Base-by-base conservation (phyloP, 2,329 filamentous ascomycete species). In the Ambrosiella beaveri region DNA sequence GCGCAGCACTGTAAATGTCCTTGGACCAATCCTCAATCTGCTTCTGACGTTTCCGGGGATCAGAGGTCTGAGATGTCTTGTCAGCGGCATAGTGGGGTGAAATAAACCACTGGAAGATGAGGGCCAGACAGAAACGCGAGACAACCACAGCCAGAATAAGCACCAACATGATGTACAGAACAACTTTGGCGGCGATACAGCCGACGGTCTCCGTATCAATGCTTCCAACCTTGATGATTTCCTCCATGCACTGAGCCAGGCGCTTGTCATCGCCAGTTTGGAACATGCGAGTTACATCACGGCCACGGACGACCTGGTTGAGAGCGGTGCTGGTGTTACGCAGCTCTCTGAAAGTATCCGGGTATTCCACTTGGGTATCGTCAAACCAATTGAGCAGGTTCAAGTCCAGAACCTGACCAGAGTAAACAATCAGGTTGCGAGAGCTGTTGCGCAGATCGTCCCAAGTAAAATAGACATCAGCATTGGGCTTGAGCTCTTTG, bases 1-100 rank as follows among this genome's bases (percentile, higher is more conserved):
- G 83, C 27, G 89, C 88, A 2, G 91, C 86, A 49, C 89, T 86
- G 70, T 98, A 97, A 65, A 98, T 98, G 66, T 98, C 93, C 63
- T 97, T 88, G 12, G 85, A 85, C 93, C 93, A 98, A 65, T 96
- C 91, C 69, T 98, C 93, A 63, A 98, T 98, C 71, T 97, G 89
- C 64, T 85, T 82, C 64, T 90, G 85, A 60, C 93, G 83, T 71
- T 90, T 85, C 68, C 91, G 89, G 63, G 84, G 81, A 68, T 93
- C 81, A 4, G 84, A 82, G 13, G 81, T 82, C 69, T 95, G 84
- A 1, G 88, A 91, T 0, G 91, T 95, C 71, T 88, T 95, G 53
- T 78, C 73, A 0, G 91, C 88, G 2, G 85, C 90, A 66, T 91
- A 97, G 62, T 84, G 84, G 64, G 85, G 84, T 68, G 86, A 86